phyloP scores from a whole-genome alignment of 2,329 filamentous ascomycete genomes.

The Penicillium sp. region DNA sequence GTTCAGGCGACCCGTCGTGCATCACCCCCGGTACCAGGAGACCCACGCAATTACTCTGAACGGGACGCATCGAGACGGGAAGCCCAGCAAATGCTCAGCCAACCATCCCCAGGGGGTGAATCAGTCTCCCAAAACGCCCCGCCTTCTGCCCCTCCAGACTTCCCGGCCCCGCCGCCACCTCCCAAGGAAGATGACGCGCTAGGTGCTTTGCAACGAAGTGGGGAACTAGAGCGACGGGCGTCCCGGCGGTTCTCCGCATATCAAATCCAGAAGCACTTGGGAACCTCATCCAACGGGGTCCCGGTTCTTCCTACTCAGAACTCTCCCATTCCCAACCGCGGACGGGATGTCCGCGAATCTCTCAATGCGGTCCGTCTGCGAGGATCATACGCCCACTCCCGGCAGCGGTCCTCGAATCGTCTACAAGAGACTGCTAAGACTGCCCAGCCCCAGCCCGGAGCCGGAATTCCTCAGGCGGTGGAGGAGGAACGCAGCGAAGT shows the following conservation, averaged over 20 bases:
- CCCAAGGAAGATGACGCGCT: conserved; percentile 87
- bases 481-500: conserved; percentile 41
- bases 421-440: conserved; percentile 59
- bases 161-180: conserved; percentile 68
- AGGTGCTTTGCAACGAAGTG: conserved; percentile 85
- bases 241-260: conserved; percentile 94
- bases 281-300: conserved; percentile 75
- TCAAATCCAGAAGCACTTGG: conserved; percentile 92
- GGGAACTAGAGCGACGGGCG: conserved; percentile 86
- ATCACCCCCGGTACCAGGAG: conserved; percentile 31
- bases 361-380: conserved; percentile 69
- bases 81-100: conserved; percentile 39
- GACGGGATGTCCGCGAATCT: conserved; percentile 74
- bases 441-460: conserved; percentile 40
- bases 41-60: conserved; percentile 35
- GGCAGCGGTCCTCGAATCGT: conserved; percentile 53
- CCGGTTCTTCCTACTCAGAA: conserved; percentile 70
- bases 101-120: conserved; percentile 68
- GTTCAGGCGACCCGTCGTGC: conserved; percentile 28
- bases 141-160: conserved; percentile 26
- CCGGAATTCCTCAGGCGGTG: conserved; percentile 65
- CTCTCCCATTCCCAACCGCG: conserved; percentile 70
- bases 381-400: conserved; percentile 55
- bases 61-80: conserved; percentile 43
- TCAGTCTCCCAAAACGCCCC: conserved; percentile 29